phyloP scores from a whole-genome alignment of 306 rosid genomes.

The Begonia masoniana region DNA sequence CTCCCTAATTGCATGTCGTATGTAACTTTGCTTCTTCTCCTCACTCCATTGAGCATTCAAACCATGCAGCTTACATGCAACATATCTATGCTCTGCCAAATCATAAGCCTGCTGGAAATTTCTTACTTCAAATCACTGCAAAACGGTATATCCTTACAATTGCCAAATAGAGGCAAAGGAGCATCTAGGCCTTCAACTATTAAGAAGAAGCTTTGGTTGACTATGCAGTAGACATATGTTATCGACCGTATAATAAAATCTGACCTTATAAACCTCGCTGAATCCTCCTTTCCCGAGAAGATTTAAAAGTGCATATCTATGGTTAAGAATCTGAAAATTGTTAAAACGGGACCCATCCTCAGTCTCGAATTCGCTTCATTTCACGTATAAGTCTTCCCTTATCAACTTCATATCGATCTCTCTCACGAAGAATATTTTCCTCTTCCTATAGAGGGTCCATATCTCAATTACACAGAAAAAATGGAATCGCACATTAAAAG shows the following conservation, averaged over 20 bases:
- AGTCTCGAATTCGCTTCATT: slow-evolving; percentile 98
- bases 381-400: slow-evolving; percentile 95
- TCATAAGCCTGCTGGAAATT: slow-evolving; percentile 99
- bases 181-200: slow-evolving; percentile 19
- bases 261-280: slow-evolving; percentile 99
- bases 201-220: slow-evolving; percentile 10
- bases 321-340: slow-evolving; percentile 92
- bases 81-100: slow-evolving; percentile 94
- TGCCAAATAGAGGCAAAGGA: slow-evolving; percentile 71
- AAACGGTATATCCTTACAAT: slow-evolving; percentile 71
- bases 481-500: no score
- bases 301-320: slow-evolving; percentile 82
- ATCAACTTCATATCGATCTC: slow-evolving; percentile 89
- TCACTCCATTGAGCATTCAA: slow-evolving; percentile 99
- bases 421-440: slow-evolving; percentile 72
- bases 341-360: slow-evolving; percentile 99
- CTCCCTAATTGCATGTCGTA: slow-evolving; percentile 95
- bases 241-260: slow-evolving; percentile 8
- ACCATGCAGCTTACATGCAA: slow-evolving; percentile 99
- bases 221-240: slow-evolving; percentile 1
- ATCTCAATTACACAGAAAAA: background rate
- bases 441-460: slow-evolving; percentile 56
- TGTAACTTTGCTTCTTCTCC: slow-evolving; percentile 99
- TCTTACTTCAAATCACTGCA: slow-evolving; percentile 98
- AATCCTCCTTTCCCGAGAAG: slow-evolving; percentile 99